Base-by-base conservation (phyloP, 169 alveolate species). In the Plasmodium yoelii region DNA sequence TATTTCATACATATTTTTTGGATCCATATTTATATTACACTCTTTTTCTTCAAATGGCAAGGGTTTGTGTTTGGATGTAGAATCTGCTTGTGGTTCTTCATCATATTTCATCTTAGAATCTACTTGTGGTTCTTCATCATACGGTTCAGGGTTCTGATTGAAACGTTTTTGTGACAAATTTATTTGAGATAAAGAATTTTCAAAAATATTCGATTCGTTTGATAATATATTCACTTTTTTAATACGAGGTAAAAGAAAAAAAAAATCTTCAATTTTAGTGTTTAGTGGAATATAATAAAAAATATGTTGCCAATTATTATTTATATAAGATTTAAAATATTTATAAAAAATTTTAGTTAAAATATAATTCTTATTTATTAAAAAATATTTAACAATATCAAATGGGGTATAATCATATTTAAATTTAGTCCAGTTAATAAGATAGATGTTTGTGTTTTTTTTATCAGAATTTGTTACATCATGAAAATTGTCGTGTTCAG, bases 381-480 rank as follows among this genome's bases (percentile, higher is more conserved):
- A 19, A 49, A 82, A 82, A 65, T 82, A 82, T 82, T 82, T 82
- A 39, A 61, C 44, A 53, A 82, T 82, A 67, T 82, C 90, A 24
- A 82, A 67, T 18, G 90, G 90, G 0, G 90, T 28, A 42, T 82
- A 82, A 46, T 39, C 28, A 70, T 82, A 82, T 71, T 82, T 82
- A 82, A 82, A 82, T 56, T 82, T 82, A 1, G 90, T 82, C 90
- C 90, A 82, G 34, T 71, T 82, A 1, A 82, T 12, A 4, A 82
- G 55, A 28, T 67, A 82, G 2, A 82, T 53, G 49, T 82, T 67
- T 24, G 84, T 34, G 9, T 15, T 5, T 22, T 65, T 15, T 8
- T 18, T n/a, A 8, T 65, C 49, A 24, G 46, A 5, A n/a, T 39
- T 19, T 28, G 15, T 19, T 7, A 10, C 6, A 34, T 13, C n/a